A percentile compares a stretch with the other conserved stretches of the same genome.
Evolutionary conservation across 2,329 filamentous ascomycete genomes (phyloP).

Genomic region (Ceratocystis eucalypticola): DNA sequence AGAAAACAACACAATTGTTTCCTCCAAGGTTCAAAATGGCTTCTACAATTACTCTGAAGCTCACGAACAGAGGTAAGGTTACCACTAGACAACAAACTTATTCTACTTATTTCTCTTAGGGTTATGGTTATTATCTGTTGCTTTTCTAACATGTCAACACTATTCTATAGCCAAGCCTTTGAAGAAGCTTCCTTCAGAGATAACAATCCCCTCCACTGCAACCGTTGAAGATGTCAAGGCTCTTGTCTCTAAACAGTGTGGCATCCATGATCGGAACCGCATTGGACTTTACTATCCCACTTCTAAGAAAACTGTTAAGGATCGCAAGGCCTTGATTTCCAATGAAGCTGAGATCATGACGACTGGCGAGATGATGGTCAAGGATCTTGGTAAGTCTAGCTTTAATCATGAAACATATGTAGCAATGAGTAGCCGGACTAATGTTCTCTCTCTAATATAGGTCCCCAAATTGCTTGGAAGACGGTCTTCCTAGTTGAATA

Average conservation of each 20-base stretch:
- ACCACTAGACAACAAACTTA: no score
- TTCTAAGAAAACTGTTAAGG: slow-evolving; percentile 49
- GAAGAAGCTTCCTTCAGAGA: slow-evolving; percentile 38
- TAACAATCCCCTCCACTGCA: slow-evolving; percentile 37
- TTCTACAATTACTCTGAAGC: slow-evolving; percentile 27
- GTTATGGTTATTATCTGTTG: not conserved
- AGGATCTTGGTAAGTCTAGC: slow-evolving; percentile 66
- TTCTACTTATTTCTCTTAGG: not conserved
- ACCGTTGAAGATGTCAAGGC: slow-evolving; percentile 49
- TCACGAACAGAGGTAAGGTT: slow-evolving; percentile 30
- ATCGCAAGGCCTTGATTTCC: slow-evolving; percentile 41
- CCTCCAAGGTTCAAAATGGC: slow-evolving; percentile 8
- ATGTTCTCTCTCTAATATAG: slow-evolving; percentile 32
- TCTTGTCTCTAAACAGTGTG: slow-evolving; percentile 37
- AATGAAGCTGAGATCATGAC: slow-evolving; percentile 37
- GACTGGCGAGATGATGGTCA: slow-evolving; percentile 58
- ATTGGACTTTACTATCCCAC: slow-evolving; percentile 48
- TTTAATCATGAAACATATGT: not conserved
- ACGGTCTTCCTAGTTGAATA: slow-evolving; percentile 96
- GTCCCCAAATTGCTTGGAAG: slow-evolving; percentile 79
- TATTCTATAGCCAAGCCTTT: slow-evolving; percentile 35
- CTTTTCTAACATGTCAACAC: not conserved
- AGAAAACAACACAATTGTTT: not conserved
- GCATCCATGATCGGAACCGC: slow-evolving; percentile 45
- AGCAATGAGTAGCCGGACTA: not conserved